These are phyloP conservation scores for Leptodontidium sp. DNA, from an alignment of 2,329 filamentous ascomycete species.

Conservation along the genomic window DNA sequence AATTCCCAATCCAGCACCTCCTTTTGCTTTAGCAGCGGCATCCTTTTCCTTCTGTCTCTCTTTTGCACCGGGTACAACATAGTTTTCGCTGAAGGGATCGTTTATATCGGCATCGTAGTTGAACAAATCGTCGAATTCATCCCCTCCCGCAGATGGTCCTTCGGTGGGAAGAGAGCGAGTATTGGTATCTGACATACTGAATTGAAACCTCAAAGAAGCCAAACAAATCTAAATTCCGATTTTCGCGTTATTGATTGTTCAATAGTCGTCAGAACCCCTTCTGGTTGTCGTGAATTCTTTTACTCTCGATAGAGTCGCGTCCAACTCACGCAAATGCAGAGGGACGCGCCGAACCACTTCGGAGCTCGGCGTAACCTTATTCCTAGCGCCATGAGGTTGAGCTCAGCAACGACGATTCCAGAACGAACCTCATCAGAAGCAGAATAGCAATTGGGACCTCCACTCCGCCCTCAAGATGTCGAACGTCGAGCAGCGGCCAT, in stretches of 20 bases:
- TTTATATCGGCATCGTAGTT: conserved; percentile 72
- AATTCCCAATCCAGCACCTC: conserved; percentile 72
- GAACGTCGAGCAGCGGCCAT: conserved; percentile 51
- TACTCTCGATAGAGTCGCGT: not conserved
- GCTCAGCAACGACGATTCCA: conserved; percentile 33
- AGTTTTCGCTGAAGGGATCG: conserved; percentile 43
- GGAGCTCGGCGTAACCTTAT: conserved; percentile 10
- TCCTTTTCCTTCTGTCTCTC: conserved; percentile 54
- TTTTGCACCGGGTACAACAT: conserved; percentile 34
- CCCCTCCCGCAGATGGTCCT: conserved; percentile 46
- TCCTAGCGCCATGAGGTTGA: conserved; percentile 31
- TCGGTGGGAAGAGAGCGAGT: conserved; percentile 38
- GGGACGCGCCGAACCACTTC: conserved; percentile 20
- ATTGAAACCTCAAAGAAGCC: not conserved
- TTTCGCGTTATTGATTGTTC: conserved; percentile 30
- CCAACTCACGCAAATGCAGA: not conserved
- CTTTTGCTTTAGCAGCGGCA: conserved; percentile 48
- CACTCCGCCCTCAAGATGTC: conserved; percentile 46
- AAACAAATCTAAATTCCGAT: not conserved
- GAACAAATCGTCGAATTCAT: conserved; percentile 71
- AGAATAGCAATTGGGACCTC: conserved; percentile 42
- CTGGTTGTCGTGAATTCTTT: not conserved
- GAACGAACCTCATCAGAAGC: conserved; percentile 8
- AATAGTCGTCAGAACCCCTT: not conserved
- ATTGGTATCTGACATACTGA: conserved; percentile 32